Evolutionary conservation across 2,329 filamentous ascomycete genomes (phyloP), one percentile per base, ranked within the genome.

Genomic region (Diaporthe humulicola): DNA sequence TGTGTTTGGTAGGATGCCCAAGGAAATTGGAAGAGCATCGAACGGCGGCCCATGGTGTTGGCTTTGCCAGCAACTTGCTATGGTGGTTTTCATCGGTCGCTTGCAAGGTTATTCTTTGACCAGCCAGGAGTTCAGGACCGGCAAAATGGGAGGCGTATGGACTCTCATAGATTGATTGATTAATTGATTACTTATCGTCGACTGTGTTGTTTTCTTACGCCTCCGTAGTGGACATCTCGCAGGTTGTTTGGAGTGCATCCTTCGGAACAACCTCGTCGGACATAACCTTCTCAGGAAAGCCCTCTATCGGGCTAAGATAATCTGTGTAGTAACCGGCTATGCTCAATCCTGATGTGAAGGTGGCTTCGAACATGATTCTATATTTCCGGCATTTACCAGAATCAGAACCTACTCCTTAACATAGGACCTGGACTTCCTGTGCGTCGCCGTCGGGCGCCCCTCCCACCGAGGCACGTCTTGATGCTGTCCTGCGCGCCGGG

Each of bases 121-220:
- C 42, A 75, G 73, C 73, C 70, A 54, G 73, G 73, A 73, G 73
- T 75, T 73, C n/a, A 19, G 54, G 73, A 42, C 56, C 28, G n/a
- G 64, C 14, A 28, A 28, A 45, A 54, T 19, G 6, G 36, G 33
- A 54, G 64, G 25, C 52, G 19, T 2, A 4, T n/a, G 17, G 2
- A 40, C 45, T 54, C 33, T 30, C n/a, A 6, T 54, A 40, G 15
- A 28, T 52, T 40, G 15, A 28, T 52, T 40, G 33, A 12, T 30
- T 10, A 69, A 54, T 66, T 10, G 5, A 33, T 45, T 22, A 48
- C 12, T n/a, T 30, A 1, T 6, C 8, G 3, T 30, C 25, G 48
- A 3, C 14, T 14, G 17, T 38, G 17, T 4, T 38, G 8, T 12
- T 12, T 58, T n/a, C 10, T 38, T 38, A 7, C 2, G 38, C n/a